phyloP scores from a whole-genome alignment of 768 basidiomycete species.

The Phaffia tasmanica region DNA sequence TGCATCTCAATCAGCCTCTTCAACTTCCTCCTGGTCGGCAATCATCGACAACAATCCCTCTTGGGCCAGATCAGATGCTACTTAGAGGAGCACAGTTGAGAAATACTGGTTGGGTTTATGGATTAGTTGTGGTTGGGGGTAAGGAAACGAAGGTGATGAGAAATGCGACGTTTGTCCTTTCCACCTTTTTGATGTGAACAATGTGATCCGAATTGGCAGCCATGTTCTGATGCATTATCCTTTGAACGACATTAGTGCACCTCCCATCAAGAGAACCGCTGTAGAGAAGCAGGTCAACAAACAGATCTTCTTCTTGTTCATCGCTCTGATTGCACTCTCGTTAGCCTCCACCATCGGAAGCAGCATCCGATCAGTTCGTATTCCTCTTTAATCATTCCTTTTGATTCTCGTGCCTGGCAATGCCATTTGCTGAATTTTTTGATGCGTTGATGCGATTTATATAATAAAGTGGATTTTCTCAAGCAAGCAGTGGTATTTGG shows the following conservation, averaged over 20 bases:
- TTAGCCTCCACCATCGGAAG: conserved; percentile 85
- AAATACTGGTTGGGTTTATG: conserved; percentile 95
- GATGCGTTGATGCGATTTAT: neutral
- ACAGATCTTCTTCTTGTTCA: conserved; percentile 90
- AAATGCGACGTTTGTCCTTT: conserved; percentile 73
- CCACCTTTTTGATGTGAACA: neutral
- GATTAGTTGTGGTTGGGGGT: conserved; percentile 83
- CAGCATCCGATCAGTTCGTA: conserved; percentile 63
- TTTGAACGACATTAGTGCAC: conserved; percentile 48
- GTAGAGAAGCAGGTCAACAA: conserved; percentile 92
- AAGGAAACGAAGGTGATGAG: conserved; percentile 98
- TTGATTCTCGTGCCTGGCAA: neutral
- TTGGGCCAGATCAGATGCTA: conserved; percentile 89
- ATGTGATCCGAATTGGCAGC: neutral
- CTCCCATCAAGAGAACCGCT: conserved; percentile 91
- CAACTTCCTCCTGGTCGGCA: conserved; percentile 46
- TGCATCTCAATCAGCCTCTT: conserved; percentile 35
- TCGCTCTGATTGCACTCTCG: conserved; percentile 72
- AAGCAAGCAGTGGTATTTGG: conserved; percentile 78
- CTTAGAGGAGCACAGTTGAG: conserved; percentile 88
- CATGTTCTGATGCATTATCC: conserved; percentile 22
- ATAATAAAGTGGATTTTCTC: conserved; percentile 67
- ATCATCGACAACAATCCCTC: conserved; percentile 59
- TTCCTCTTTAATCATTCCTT: neutral
- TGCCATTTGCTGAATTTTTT: neutral